Conservation (phyloP, 2,329 filamentous ascomycete species). For the Botrytis porri region DNA sequence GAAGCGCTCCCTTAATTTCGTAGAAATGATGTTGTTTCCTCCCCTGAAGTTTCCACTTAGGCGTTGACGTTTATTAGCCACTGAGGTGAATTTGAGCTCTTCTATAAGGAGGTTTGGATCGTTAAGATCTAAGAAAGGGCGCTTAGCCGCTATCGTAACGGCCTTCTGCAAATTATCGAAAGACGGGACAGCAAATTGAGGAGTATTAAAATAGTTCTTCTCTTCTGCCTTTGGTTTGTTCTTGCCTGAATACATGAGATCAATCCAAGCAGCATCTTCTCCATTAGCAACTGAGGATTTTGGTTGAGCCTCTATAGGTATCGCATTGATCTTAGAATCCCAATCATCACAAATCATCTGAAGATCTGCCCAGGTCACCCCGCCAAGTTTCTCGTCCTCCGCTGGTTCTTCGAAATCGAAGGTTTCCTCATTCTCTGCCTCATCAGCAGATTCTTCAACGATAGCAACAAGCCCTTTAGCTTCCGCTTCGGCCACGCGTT, state of each 20-base stretch:
- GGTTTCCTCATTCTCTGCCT: slow-evolving; percentile 46
- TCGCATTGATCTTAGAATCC: slow-evolving; percentile 58
- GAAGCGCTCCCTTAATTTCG: slow-evolving; percentile 76
- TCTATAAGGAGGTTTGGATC: slow-evolving; percentile 86
- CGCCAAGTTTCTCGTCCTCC: slow-evolving; percentile 64
- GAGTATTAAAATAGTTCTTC: slow-evolving; percentile 56
- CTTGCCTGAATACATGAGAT: slow-evolving; percentile 58
- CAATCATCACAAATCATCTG: slow-evolving; percentile 85
- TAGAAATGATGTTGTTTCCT: slow-evolving; percentile 66
- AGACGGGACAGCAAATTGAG: slow-evolving; percentile 61
- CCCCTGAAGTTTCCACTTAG: slow-evolving; percentile 55
- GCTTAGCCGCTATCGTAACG: slow-evolving; percentile 71
- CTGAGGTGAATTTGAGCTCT: slow-evolving; percentile 63
- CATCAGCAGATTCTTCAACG: slow-evolving; percentile 42
- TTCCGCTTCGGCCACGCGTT: slow-evolving; percentile 53
- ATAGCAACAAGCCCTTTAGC: slow-evolving; percentile 47
- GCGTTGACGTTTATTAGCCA: slow-evolving; percentile 54
- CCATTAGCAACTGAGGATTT: slow-evolving; percentile 42
- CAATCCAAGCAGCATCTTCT: slow-evolving; percentile 59
- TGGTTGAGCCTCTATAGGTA: slow-evolving; percentile 29
- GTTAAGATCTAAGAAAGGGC: slow-evolving; percentile 79
- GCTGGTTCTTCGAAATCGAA: slow-evolving; percentile 52
- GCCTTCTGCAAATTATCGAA: slow-evolving; percentile 78
- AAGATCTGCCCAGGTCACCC: slow-evolving; percentile 75
- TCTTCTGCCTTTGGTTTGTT: slow-evolving; percentile 57